Conservation (phyloP, 2,329 filamentous ascomycete genomes). For the Pseudogymnoascus sp. region DNA sequence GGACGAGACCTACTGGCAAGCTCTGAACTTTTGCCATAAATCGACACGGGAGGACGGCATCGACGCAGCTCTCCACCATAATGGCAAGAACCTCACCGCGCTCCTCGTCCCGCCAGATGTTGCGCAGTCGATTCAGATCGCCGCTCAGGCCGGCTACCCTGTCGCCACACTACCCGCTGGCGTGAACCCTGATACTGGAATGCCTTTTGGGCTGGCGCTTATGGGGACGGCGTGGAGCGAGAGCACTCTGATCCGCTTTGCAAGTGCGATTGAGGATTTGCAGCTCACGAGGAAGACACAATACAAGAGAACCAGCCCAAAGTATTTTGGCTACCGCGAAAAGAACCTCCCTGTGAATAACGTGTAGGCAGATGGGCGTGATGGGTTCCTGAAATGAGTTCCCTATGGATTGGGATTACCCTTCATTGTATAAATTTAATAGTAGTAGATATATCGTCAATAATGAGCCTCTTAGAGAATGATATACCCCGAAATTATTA, state of each 20-base stretch:
- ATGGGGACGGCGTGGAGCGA: slow-evolving; percentile 57
- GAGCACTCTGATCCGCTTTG: slow-evolving; percentile 49
- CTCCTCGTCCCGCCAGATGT: slow-evolving; percentile 63
- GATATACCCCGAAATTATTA: too few relatives aligned
- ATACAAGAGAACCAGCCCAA: slow-evolving; percentile 42
- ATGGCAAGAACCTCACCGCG: slow-evolving; percentile 43
- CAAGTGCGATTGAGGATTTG: slow-evolving; percentile 55
- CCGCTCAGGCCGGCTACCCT: slow-evolving; percentile 69
- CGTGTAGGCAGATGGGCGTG: slow-evolving; percentile 12
- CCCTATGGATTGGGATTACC: too few relatives aligned
- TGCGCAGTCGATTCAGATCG: slow-evolving; percentile 59
- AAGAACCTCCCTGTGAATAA: slow-evolving; percentile 37
- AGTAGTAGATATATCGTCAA: too few relatives aligned
- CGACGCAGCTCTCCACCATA: slow-evolving; percentile 53
- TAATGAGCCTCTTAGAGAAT: too few relatives aligned
- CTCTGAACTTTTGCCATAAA: slow-evolving; percentile 52
- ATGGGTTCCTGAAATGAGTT: too few relatives aligned
- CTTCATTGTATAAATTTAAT: too few relatives aligned
- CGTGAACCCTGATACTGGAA: slow-evolving; percentile 43
- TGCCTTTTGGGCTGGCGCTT: slow-evolving; percentile 55
- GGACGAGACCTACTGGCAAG: slow-evolving; percentile 60
- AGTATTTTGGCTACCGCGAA: slow-evolving; percentile 45
- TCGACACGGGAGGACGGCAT: slow-evolving; percentile 58
- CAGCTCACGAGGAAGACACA: slow-evolving; percentile 36
- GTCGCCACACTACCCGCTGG: slow-evolving; percentile 62